Base-by-base conservation (phyloP, 2,329 filamentous ascomycete species). In the Pseudocercospora pini-densiflorae region DNA sequence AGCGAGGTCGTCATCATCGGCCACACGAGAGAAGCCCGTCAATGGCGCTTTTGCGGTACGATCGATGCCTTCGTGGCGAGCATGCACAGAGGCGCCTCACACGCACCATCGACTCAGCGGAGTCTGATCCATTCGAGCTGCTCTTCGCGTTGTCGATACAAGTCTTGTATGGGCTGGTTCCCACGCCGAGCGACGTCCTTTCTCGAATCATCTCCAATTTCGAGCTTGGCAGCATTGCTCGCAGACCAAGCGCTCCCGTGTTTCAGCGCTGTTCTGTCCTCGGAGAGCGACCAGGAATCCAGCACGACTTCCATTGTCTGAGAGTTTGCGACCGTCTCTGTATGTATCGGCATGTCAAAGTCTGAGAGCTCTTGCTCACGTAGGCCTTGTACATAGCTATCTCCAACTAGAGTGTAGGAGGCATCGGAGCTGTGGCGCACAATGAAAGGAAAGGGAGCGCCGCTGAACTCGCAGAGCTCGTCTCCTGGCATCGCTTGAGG, bases 391-490 rank as follows among this genome's bases (percentile, higher is more conserved):
- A 66, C 31, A 24, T 59, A 62, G 9, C 59, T 54, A 27, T 66
- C 64, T 10, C 64, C 64, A 19, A 66, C 29, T 7, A 66, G 36
- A 19, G 10, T 14, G 24, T 29, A 51, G 29, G 24, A 43, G 33
- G 16, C 24, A 14, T 54, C 31, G 9, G 12, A 21, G 8, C 24
- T 9, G 7, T 16, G 7, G 5, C 64, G 36, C 7, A 63, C 14
- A 19, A 59, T 14, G 54, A 66, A 62, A 3, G 64, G 64, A 55
- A 59, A 66, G 24, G 59, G 64, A 14, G 60, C 53, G 19, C 59
- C 59, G 19, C 23, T 24, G 19, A 66, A 55, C 5, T 60, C 43
- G 45, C 59, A 66, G 19, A 66, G 3, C 5, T 53, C 19, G 45
- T 66, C 64, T 36, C 40, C 59, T 21, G 43, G 12, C 23, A 59